Base-by-base conservation (phyloP, 352 stramenopile genomes). In the Globisporangium paroecandrum region DNA sequence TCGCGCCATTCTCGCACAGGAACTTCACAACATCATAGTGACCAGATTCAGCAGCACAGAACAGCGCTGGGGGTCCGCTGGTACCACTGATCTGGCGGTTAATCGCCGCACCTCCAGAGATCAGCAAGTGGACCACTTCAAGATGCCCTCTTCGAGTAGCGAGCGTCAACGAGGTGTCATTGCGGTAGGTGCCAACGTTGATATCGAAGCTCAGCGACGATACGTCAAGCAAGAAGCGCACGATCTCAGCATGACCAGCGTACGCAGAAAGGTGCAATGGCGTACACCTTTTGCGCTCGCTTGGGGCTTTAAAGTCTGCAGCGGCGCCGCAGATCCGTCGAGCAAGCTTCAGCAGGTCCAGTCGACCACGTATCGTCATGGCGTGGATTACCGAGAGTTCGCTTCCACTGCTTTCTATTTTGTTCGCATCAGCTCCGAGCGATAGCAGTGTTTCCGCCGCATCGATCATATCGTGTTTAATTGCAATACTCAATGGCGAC, bases 1-100 rank as follows among this genome's bases (percentile, higher is more conserved):
- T 29, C 24, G 25, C 53, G 5, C 25, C 53, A 58, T 58, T 29
- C 25, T 58, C 53, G 25, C 53, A 58, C 53, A 58, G 34, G 53
- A 38, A 58, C 53, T 58, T 29, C 15, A n/a, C 53, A 12, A 58
- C 7, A 29, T 38, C 25, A 5, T 8, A 58, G 6, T 29, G n/a
- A 15, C 25, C 53, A 13, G 15, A 8, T 38, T 58, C 27, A 13
- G 25, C 25, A 12, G 53, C 25, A 41, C 24, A 36, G 22, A 34
- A 38, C 4, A 58, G 25, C 13, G 53, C 24, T 38, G 53, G 32
- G 22, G 20, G 12, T 38, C 53, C 24, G 13, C 6, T 58, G 24
- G 12, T 13, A 43, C 1, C 53, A 18, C 36, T 1, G 15, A 9
- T 18, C 20, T 20, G 25, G 24, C 18, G 25, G 53, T 58, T 58